Base-by-base conservation (phyloP, 2,329 filamentous ascomycete species). In the Helotiales sp. region DNA sequence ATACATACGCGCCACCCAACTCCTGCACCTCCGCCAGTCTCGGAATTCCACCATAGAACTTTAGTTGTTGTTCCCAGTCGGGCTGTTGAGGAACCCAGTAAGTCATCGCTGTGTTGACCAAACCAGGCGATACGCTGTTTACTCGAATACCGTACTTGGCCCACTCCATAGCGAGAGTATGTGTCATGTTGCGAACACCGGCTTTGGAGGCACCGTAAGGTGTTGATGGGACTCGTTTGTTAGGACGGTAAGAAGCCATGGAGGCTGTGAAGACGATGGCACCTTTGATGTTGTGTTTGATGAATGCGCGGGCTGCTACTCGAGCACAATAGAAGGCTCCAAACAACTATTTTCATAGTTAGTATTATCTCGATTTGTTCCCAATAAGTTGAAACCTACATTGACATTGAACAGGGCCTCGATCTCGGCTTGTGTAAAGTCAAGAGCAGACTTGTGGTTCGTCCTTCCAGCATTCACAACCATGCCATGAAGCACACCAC, bases 111-210 rank as follows among this genome's bases (percentile, higher is more conserved):
- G 84, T 87, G 73, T 85, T 84, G 66, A 87, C 86, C 74, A 86
- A 87, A 53, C 85, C 85, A 8, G 85, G 85, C 5, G 83, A 87
- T 71, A 88, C 82, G 72, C 77, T 81, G 77, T 88, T 88, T 69
- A 86, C 84, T 66, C 85, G 80, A 71, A 87, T 87, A 72, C 85
- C 83, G 61, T 83, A 78, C 71, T 76, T 73, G 2, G 72, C 73
- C 85, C 85, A 88, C 72, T 88, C 85, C 72, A 86, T 86, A 68
- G 85, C 84, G 54, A 88, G 76, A 33, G 83, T 86, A 60, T 76
- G 75, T 57, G 83, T 82, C 56, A 86, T 67, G 72, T 86, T 83
- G 0, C 76, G 68, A 1, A 78, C 66, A 0, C 74, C 76, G 3
- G 74, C 77, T 66, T 79, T 79, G 15, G 71, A 73, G 2, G 75